phyloP scores from a whole-genome alignment of 805 yeast genomes.

The Metschnikowia sp. region DNA sequence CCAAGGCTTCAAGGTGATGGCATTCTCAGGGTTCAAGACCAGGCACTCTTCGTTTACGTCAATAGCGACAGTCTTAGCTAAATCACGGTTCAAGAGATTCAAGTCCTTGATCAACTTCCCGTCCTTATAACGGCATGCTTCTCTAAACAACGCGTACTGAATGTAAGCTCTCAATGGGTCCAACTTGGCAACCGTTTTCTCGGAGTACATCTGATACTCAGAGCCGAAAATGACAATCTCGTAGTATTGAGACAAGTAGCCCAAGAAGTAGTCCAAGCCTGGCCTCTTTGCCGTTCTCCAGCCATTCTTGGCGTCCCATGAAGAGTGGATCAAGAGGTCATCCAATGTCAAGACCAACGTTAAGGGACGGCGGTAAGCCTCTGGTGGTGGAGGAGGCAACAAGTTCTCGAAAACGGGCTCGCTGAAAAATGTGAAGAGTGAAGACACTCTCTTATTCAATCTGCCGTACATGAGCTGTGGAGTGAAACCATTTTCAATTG shows the following conservation, averaged over 20 bases:
- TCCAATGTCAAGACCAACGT: constrained; percentile 88
- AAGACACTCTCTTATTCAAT: constrained; percentile 64
- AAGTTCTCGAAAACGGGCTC: constrained; percentile 94
- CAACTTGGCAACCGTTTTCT: constrained; percentile 77
- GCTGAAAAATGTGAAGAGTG: constrained; percentile 76
- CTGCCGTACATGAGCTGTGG: constrained; percentile 66
- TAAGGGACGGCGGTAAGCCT: constrained; percentile 86
- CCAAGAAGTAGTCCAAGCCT: constrained; percentile 94
- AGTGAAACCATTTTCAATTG: constrained; percentile 63
- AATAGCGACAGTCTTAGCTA: constrained; percentile 71
- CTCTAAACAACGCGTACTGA: constrained; percentile 83
- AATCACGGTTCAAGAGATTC: constrained; percentile 85
- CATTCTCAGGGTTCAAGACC: constrained; percentile 88
- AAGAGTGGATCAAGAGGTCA: constrained; percentile 85
- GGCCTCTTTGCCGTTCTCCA: constrained; percentile 99
- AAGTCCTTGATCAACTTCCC: constrained; percentile 90
- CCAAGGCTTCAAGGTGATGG: constrained; percentile 85
- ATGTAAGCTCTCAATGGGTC: constrained; percentile 92
- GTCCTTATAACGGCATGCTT: constrained; percentile 85
- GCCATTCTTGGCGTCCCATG: constrained; percentile 88
- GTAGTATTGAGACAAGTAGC: constrained; percentile 90
- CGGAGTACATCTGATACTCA: constrained; percentile 81
- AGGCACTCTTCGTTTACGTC: constrained; percentile 74
- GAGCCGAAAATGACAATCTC: constrained; percentile 91
- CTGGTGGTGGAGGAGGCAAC: constrained; percentile 89